These are phyloP conservation scores for Ogataea pilisensis DNA, from an alignment of 805 yeast species.

Conservation along the genomic window DNA sequence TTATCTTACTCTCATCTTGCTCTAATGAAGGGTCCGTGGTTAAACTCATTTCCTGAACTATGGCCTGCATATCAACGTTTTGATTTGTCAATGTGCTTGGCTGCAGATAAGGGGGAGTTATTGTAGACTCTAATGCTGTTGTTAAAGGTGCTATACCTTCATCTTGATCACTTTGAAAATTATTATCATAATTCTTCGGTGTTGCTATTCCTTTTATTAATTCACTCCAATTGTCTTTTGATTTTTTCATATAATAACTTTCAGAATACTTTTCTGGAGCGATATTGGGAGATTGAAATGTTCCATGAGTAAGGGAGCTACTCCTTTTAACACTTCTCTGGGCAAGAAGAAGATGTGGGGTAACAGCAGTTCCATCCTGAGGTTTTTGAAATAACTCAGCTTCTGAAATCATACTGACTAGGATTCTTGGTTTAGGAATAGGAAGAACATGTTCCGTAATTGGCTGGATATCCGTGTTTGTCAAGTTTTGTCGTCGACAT, in stretches of 20 bases:
- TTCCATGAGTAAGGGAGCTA: not conserved
- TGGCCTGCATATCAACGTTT: not conserved
- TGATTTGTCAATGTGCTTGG: not conserved
- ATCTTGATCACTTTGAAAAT: not conserved
- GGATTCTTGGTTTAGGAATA: conserved; percentile 7
- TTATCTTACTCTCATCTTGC: conserved; percentile 8
- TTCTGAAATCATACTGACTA: conserved; percentile 14
- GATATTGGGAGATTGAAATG: not conserved
- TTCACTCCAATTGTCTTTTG: not conserved
- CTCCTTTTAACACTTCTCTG: conserved; percentile 3
- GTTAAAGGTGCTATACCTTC: not conserved
- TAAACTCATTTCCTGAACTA: conserved; percentile 3
- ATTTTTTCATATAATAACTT: not conserved
- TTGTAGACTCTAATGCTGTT: not conserved
- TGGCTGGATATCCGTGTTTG: not conserved
- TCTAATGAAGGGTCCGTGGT: conserved; percentile 1
- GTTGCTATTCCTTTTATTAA: not conserved
- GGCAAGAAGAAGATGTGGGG: conserved; percentile 18
- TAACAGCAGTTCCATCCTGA: conserved; percentile 11
- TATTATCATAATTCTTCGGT: not conserved
- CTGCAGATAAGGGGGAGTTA: not conserved
- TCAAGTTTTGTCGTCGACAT: not conserved
- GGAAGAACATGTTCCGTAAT: not conserved
- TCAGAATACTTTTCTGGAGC: not conserved
- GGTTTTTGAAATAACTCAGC: conserved; percentile 19